Evolutionary conservation across 2,329 filamentous ascomycete genomes (phyloP).

Genomic region (Emericellopsis atlantica): DNA sequence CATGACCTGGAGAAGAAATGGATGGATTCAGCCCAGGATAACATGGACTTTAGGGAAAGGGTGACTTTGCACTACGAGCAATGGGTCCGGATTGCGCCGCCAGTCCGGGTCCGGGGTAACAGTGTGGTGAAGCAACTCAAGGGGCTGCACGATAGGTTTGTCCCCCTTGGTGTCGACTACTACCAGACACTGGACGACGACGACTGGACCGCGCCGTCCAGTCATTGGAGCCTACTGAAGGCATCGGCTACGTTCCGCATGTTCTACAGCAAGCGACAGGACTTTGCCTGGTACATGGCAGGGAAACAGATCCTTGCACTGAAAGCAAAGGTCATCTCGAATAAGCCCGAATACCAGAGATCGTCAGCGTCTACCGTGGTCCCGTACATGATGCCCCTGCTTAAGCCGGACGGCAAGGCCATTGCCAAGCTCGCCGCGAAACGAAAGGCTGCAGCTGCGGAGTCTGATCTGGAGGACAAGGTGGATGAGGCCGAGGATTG

Average conservation of each 20-base stretch:
- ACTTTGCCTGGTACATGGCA: constrained; percentile 33
- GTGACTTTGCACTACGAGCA: neutral
- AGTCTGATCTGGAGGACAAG: constrained; percentile 6
- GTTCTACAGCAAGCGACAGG: constrained; percentile 11
- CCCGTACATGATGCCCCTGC: constrained; percentile 19
- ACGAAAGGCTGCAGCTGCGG: constrained; percentile 7
- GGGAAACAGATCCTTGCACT: constrained; percentile 34
- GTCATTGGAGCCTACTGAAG: constrained; percentile 34
- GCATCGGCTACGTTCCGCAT: constrained; percentile 33
- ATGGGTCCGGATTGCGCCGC: neutral
- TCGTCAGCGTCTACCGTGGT: constrained; percentile 17
- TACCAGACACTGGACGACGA: neutral
- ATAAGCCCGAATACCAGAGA: neutral
- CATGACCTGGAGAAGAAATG: neutral
- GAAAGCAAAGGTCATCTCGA: constrained; percentile 21
- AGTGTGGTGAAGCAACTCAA: neutral
- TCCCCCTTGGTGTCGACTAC: neutral
- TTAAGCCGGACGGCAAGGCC: constrained; percentile 21
- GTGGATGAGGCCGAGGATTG: constrained; percentile 14
- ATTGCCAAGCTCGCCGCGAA: constrained; percentile 8
- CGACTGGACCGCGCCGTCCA: constrained; percentile 9
- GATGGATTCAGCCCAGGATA: neutral
- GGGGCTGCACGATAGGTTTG: neutral
- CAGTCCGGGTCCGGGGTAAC: neutral
- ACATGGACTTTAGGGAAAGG: neutral